Evolutionary conservation across 805 yeast species (phyloP).

Genomic region (Nakazawaea ambrosiae): DNA sequence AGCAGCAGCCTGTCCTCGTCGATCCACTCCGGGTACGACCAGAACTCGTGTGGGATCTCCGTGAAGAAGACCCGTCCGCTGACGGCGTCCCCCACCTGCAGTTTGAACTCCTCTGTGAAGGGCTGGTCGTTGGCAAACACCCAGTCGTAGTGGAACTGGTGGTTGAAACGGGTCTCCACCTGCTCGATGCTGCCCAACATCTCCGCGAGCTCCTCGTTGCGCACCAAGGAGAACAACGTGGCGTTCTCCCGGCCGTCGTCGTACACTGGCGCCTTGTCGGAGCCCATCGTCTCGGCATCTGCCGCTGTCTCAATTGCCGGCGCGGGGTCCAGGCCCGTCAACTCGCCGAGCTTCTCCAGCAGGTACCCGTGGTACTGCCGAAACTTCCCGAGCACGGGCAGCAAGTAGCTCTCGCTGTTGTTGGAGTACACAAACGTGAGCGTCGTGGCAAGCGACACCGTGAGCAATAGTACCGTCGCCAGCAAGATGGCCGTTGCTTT

Average conservation of each 20-base stretch:
- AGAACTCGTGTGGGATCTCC: slow-evolving; percentile 34
- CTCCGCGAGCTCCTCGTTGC: slow-evolving; percentile 30
- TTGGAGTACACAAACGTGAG: too few species aligned
- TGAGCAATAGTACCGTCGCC: too few species aligned
- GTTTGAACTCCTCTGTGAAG: slow-evolving; percentile 32
- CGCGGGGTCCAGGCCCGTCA: too few species aligned
- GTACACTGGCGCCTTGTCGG: slow-evolving; percentile 3
- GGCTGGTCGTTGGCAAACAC: slow-evolving; percentile 40
- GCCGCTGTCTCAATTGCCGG: too few species aligned
- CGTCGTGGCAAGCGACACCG: too few species aligned
- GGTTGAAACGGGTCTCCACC: slow-evolving; percentile 31
- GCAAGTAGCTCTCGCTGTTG: too few species aligned
- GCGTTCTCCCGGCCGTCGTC: slow-evolving; percentile 40
- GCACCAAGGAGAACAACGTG: slow-evolving; percentile 43
- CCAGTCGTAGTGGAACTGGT: slow-evolving; percentile 33
- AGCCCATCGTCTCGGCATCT: neutral
- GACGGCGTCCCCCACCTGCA: slow-evolving; percentile 21
- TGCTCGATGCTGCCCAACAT: slow-evolving; percentile 29
- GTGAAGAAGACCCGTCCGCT: slow-evolving; percentile 38
- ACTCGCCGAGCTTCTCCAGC: too few species aligned
- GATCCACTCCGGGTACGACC: slow-evolving; percentile 40
- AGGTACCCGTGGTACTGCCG: too few species aligned
- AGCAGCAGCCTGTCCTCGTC: slow-evolving; percentile 27
- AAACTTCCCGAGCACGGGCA: too few species aligned
- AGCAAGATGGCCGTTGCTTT: too few species aligned